These are phyloP conservation scores for Nicotiana rustica DNA, from an alignment of 305 asterid species.

Conservation along the genomic window DNA sequence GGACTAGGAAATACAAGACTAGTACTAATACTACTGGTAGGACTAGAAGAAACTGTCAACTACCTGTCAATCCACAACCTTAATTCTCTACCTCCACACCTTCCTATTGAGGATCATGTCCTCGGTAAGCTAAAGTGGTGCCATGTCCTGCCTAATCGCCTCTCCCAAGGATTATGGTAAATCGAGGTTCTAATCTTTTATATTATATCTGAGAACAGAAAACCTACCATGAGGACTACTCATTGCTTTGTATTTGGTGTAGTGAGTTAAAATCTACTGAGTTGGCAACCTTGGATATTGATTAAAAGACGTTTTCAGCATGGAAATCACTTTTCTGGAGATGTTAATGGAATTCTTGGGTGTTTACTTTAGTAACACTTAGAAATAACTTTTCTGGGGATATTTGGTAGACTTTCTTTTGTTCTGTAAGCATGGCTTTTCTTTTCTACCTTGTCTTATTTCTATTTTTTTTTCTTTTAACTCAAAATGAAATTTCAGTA, in stretches of 20 bases:
- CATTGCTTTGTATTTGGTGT: background rate
- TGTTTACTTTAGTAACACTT: too few species aligned
- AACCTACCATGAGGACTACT: background rate
- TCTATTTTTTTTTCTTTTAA: background rate
- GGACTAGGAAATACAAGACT: too few species aligned
- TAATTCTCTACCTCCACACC: too few species aligned
- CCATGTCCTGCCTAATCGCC: too few species aligned
- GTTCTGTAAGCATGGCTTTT: slow-evolving; percentile 20
- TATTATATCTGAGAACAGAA: background rate
- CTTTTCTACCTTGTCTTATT: background rate
- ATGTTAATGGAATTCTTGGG: background rate
- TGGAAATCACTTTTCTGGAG: background rate
- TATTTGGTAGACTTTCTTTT: background rate
- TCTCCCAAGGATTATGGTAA: background rate
- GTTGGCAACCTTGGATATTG: background rate
- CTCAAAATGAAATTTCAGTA: background rate
- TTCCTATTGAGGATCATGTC: too few species aligned
- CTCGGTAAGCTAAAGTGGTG: too few species aligned
- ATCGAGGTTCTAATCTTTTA: background rate
- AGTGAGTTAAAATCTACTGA: background rate
- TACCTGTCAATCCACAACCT: too few species aligned
- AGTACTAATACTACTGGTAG: too few species aligned
- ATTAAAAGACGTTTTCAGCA: background rate
- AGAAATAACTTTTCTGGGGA: background rate
- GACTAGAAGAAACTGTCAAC: too few species aligned